A percentile compares a stretch with the other conserved stretches of the same genome.
These are phyloP conservation scores for Phanerodontia chrysosporium DNA, from an alignment of 768 basidiomycete genomes.

Conservation along the genomic window DNA sequence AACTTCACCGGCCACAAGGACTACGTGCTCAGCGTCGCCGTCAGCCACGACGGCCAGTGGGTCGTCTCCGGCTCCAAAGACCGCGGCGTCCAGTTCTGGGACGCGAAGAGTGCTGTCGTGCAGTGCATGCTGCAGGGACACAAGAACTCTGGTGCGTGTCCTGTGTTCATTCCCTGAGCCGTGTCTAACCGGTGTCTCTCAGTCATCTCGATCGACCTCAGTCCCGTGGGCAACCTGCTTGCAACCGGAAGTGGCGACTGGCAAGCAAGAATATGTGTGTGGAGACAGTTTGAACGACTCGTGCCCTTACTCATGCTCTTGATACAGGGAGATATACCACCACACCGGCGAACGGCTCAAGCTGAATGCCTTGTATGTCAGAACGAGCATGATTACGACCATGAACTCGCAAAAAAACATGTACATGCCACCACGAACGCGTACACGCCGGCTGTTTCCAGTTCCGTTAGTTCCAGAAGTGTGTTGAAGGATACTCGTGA, in stretches of 20 bases:
- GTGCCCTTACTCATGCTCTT: neutral
- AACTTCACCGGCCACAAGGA: constrained; percentile 91
- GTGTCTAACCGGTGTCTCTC: neutral
- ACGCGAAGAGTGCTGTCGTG: constrained; percentile 69
- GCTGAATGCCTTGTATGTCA: neutral
- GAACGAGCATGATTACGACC: neutral
- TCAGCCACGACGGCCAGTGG: constrained; percentile 91
- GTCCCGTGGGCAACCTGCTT: constrained; percentile 53
- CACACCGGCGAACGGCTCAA: neutral
- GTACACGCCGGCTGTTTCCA: neutral
- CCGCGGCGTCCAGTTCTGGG: constrained; percentile 93
- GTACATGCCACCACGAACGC: no score
- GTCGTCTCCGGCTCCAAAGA: constrained; percentile 96
- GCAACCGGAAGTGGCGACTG: constrained; percentile 73
- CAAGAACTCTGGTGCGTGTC: constrained; percentile 58
- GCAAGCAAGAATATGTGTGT: constrained; percentile 65
- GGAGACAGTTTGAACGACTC: neutral
- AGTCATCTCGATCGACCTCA: constrained; percentile 74
- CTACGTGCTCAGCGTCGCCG: constrained; percentile 70
- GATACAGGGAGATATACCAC: constrained; percentile 5
- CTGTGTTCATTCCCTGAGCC: neutral
- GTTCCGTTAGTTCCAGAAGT: neutral
- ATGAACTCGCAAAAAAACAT: neutral
- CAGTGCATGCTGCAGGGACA: constrained; percentile 91
- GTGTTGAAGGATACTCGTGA: neutral